Conservation (phyloP, 257 asterid species). For the Scutellaria minor region DNA sequence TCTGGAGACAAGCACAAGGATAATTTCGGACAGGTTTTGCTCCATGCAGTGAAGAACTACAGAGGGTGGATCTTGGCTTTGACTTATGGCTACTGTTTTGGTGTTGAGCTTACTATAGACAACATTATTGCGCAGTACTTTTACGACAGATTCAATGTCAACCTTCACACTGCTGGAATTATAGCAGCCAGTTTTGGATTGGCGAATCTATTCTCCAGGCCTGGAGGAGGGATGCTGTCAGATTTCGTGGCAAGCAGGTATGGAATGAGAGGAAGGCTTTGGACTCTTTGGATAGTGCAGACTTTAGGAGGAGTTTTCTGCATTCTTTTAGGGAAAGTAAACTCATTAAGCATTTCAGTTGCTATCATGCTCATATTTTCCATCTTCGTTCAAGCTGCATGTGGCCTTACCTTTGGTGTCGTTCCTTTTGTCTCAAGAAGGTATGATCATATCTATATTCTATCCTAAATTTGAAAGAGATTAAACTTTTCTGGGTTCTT, state of each 20-base stretch:
- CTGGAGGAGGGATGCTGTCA: slow-evolving; percentile 83
- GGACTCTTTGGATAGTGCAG: slow-evolving; percentile 67
- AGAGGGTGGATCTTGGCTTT: slow-evolving; percentile 85
- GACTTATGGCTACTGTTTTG: slow-evolving; percentile 87
- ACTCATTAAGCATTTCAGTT: slow-evolving; percentile 51
- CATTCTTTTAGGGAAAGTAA: slow-evolving; percentile 44
- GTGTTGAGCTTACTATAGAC: slow-evolving; percentile 80
- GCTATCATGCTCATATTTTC: slow-evolving; percentile 58
- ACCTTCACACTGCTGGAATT: slow-evolving; percentile 74
- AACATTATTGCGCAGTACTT: slow-evolving; percentile 86
- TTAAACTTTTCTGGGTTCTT: no score
- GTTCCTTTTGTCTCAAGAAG: slow-evolving; percentile 78
- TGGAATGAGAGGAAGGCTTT: slow-evolving; percentile 70
- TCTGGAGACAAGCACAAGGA: slow-evolving; percentile 80
- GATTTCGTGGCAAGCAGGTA: slow-evolving; percentile 61
- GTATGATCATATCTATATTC: slow-evolving; percentile 29
- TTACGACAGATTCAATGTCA: slow-evolving; percentile 72
- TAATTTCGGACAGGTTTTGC: slow-evolving; percentile 44
- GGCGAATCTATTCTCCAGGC: slow-evolving; percentile 75
- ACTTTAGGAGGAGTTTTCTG: slow-evolving; percentile 57
- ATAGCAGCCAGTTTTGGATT: slow-evolving; percentile 95
- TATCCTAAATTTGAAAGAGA: no score
- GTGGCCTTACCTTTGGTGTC: slow-evolving; percentile 63
- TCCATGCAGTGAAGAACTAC: slow-evolving; percentile 59
- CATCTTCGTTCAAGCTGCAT: slow-evolving; percentile 65